phyloP scores from a whole-genome alignment of 805 yeast genomes.

The Spathaspora girioi region DNA sequence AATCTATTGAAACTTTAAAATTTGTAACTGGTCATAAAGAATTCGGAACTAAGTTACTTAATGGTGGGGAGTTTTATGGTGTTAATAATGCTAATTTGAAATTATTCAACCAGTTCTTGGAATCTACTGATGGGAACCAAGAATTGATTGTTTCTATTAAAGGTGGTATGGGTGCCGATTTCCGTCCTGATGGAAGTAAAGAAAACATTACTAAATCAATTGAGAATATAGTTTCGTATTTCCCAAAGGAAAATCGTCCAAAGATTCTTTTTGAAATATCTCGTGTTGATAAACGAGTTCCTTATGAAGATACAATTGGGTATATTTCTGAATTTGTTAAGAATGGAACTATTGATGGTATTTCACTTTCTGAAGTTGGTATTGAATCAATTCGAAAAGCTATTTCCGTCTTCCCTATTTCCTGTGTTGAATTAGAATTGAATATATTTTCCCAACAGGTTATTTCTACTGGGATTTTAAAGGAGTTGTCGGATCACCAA shows the following conservation, averaged over 20 bases:
- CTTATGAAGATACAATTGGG: conserved; percentile 56
- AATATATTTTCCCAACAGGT: conserved; percentile 69
- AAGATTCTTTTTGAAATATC: conserved; percentile 62
- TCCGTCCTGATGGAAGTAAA: conserved; percentile 47
- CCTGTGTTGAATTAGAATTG: conserved; percentile 75
- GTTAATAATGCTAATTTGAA: conserved; percentile 47
- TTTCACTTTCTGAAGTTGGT: conserved; percentile 72
- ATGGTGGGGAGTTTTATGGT: conserved; percentile 82
- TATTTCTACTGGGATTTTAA: conserved; percentile 58
- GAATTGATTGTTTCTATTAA: conserved; percentile 63
- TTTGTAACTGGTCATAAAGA: conserved; percentile 40
- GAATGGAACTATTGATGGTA: conserved; percentile 64
- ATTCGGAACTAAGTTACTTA: conserved; percentile 51
- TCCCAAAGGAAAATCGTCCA: conserved; percentile 30
- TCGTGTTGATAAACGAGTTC: conserved; percentile 56
- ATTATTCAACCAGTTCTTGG: conserved; percentile 55
- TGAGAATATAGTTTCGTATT: conserved; percentile 33
- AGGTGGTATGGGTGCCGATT: conserved; percentile 47
- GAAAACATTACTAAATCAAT: conserved; percentile 48
- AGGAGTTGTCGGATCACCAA: conserved; percentile 50
- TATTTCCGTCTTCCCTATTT: conserved; percentile 49
- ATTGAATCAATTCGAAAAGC: conserved; percentile 62
- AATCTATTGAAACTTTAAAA: conserved; percentile 52
- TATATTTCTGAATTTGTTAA: conserved; percentile 57
- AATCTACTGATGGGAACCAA: conserved; percentile 40